Percentiles rank a stretch among this genome's conserved stretches.
Conservation (phyloP, 495 filamentous ascomycete genomes). For the Aspergillus sclerotiicarbonarius region DNA sequence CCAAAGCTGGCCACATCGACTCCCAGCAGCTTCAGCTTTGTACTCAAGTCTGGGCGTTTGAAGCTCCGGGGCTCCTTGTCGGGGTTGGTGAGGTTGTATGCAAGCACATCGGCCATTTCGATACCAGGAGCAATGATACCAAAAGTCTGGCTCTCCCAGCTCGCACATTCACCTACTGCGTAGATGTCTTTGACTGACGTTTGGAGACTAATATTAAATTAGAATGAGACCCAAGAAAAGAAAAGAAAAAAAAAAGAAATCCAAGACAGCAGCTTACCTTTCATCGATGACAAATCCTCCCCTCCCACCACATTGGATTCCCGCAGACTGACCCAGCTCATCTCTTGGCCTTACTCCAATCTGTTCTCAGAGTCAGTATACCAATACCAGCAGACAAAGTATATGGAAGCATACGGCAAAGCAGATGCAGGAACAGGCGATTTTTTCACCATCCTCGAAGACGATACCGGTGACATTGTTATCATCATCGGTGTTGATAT, state of each 20-base stretch:
- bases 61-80: conserved; percentile 70
- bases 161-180: conserved; percentile 92
- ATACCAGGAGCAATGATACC: conserved; percentile 92
- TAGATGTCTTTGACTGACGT: conserved; percentile 78
- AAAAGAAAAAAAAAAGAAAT: no score
- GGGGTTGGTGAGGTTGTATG: conserved; percentile 91
- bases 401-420: conserved; percentile 62
- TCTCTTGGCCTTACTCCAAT: conserved; percentile 87
- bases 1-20: conserved; percentile 96
- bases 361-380: conserved; percentile 16
- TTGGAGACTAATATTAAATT: conserved; percentile 45
- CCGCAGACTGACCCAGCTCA: conserved; percentile 67
- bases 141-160: conserved; percentile 90
- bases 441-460: conserved; percentile 81
- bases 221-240: neutral
- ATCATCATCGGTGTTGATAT: conserved; percentile 63
- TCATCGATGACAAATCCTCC: conserved; percentile 77
- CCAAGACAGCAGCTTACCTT: conserved; percentile 30
- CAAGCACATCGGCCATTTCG: conserved; percentile 93
- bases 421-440: conserved; percentile 82
- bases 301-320: conserved; percentile 70
- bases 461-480: conserved; percentile 72
- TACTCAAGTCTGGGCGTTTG: conserved; percentile 86
- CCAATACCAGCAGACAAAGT: neutral
- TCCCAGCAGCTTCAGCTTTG: conserved; percentile 88